Evolutionary conservation across 306 rosid genomes (phyloP), one percentile per base, ranked within the genome.

Genomic region (Prunus mume): DNA sequence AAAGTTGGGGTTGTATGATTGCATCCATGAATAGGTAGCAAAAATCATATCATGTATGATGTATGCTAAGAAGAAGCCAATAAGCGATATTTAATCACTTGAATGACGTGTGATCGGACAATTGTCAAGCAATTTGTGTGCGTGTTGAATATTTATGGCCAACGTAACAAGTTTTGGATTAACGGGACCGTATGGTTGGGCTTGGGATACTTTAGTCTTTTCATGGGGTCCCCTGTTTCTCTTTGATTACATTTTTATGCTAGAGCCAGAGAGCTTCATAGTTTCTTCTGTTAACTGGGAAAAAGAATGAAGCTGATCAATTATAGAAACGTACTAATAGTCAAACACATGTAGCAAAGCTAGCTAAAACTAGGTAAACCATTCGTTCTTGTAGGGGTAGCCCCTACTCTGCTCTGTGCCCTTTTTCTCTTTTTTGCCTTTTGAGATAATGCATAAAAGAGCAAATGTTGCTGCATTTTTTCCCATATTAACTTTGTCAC

Each of bases 141-240:
- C 54, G 43, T 65, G 73, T 70, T 22, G 27, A 61, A 61, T 68
- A 78, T 70, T 68, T 47, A 74, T 74, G 82, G 54, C 77, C 54
- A 69, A 79, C 74, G 71, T 54, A 69, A 76, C 89, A 65, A 68
- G 77, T 72, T 73, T 75, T 58, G 88, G 88, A 54, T 55, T 38
- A 61, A 20, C 7, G 34, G 34, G 90, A 69, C 88, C 89, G 61
- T 43, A 15, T 45, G 80, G 85, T 64, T 82, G 73, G 87, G 80
- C 84, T 64, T 82, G 73, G 87, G 87, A 77, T 61, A 76, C 78
- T 66, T 57, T 75, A 70, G 68, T 87, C 84, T 64, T 77, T 85
- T 75, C 65, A 73, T 65, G 86, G 87, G 79, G 79, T 76, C 85
- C 88, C 58, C 46, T 65, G 54, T 80, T 80, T 85, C 78, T 54